Conservation (phyloP, 176 grass and related monocot genomes). For the Rhipidocladum racemiflorum region DNA sequence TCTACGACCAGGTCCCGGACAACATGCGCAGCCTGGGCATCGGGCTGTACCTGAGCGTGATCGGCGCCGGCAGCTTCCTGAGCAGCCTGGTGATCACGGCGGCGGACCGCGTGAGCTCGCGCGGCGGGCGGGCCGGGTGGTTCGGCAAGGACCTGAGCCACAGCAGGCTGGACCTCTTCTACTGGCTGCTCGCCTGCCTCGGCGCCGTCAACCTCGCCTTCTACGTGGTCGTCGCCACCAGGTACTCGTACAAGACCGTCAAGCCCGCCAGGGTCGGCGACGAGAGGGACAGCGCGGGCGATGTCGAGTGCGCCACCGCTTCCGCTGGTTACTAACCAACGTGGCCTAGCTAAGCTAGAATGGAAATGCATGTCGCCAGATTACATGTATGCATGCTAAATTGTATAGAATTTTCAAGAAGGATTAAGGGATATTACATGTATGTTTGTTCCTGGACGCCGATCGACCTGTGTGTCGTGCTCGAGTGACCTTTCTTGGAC, state of each 20-base stretch:
- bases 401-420: too few relatives aligned
- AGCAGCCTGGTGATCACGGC: constrained; percentile 64
- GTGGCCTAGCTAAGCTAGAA: not conserved
- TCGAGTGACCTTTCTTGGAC: too few relatives aligned
- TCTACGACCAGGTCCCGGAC: constrained; percentile 85
- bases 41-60: constrained; percentile 65
- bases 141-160: constrained; percentile 62
- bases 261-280: constrained; percentile 33
- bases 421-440: too few relatives aligned
- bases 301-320: constrained; percentile 19
- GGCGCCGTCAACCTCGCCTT: constrained; percentile 46
- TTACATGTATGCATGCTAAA: too few relatives aligned
- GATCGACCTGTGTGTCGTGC: too few relatives aligned
- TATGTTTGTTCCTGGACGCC: too few relatives aligned
- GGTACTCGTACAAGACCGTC: constrained; percentile 77
- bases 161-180: constrained; percentile 79
- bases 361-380: too few relatives aligned
- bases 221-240: constrained; percentile 42
- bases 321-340: not conserved
- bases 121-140: constrained; percentile 38
- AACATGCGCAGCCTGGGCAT: constrained; percentile 83
- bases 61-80: constrained; percentile 70
- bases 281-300: constrained; percentile 18
- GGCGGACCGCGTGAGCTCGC: constrained; percentile 32
- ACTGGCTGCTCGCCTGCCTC: constrained; percentile 53